A percentile compares a stretch with the other conserved stretches of the same genome.
Conservation (phyloP, 2,329 filamentous ascomycete species). For the Fusarium nelsonii region DNA sequence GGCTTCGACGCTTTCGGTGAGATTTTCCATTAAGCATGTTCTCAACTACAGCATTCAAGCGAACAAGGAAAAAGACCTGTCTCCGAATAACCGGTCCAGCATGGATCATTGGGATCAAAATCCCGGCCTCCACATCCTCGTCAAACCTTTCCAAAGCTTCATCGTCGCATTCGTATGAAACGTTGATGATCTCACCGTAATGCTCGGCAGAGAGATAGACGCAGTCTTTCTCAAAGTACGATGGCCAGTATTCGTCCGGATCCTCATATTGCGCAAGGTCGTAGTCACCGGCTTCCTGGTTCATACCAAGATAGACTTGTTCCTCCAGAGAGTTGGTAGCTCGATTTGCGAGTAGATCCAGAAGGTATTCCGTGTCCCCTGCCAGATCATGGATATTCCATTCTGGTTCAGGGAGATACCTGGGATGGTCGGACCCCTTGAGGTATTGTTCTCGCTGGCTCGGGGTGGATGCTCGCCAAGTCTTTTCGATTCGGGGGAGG, state of each 20-base stretch:
- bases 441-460: background rate
- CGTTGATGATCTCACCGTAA: conserved; percentile 55
- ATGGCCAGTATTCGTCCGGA: conserved; percentile 51
- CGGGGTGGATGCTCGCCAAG: background rate
- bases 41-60: background rate
- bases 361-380: conserved; percentile 52
- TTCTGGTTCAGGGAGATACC: conserved; percentile 49
- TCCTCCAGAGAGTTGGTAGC: conserved; percentile 51
- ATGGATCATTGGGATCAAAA: background rate
- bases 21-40: background rate
- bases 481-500: background rate
- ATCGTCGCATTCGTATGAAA: conserved; percentile 16
- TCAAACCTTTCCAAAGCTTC: background rate
- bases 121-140: no score
- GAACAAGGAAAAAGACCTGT: background rate
- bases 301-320: conserved; percentile 52
- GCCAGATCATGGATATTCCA: conserved; percentile 59
- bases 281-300: conserved; percentile 53
- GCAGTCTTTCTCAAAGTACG: conserved; percentile 51
- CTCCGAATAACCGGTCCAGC: background rate
- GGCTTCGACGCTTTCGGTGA: background rate
- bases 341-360: conserved; percentile 56
- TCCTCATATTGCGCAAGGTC: conserved; percentile 44
- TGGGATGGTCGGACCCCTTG: conserved; percentile 33
- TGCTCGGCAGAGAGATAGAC: conserved; percentile 53